phyloP scores from a whole-genome alignment of 176 grass and related monocot species.

The Oryza longistaminata region DNA sequence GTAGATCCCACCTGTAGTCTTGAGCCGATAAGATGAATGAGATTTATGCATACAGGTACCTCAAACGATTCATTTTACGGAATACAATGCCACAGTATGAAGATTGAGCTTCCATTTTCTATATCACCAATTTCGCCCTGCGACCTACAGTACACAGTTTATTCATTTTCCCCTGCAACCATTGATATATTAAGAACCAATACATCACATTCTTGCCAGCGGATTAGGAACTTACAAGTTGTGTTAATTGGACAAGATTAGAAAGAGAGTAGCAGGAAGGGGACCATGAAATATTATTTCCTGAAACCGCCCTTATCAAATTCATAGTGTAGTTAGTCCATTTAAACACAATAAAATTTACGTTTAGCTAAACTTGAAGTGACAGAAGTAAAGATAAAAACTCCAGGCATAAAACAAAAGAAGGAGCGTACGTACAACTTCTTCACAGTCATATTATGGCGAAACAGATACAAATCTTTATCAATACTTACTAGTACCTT shows the following conservation, averaged over 20 bases:
- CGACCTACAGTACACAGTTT: constrained; percentile 40
- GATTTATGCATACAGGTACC: constrained; percentile 48
- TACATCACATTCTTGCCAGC: neutral
- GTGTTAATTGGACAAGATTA: constrained; percentile 53
- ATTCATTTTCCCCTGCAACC: neutral
- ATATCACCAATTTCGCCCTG: constrained; percentile 81
- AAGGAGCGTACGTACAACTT: too few species aligned
- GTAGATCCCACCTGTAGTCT: too few species aligned
- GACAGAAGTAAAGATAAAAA: neutral
- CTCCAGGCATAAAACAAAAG: too few species aligned
- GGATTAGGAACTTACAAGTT: constrained; percentile 58
- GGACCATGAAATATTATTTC: constrained; percentile 84
- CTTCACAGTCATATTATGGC: too few species aligned
- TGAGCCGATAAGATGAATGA: too few species aligned
- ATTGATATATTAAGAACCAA: neutral
- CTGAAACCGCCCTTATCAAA: constrained; percentile 77
- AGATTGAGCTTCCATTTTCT: constrained; percentile 64
- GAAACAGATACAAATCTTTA: too few species aligned
- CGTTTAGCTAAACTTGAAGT: too few species aligned
- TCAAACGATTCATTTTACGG: constrained; percentile 64
- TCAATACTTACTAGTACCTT: too few species aligned
- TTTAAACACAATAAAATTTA: neutral
- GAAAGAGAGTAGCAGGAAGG: constrained; percentile 66
- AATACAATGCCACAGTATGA: constrained; percentile 69
- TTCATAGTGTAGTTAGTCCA: constrained; percentile 3